Conservation (phyloP, 176 grass and related monocot species). For the Carex scoparia region DNA sequence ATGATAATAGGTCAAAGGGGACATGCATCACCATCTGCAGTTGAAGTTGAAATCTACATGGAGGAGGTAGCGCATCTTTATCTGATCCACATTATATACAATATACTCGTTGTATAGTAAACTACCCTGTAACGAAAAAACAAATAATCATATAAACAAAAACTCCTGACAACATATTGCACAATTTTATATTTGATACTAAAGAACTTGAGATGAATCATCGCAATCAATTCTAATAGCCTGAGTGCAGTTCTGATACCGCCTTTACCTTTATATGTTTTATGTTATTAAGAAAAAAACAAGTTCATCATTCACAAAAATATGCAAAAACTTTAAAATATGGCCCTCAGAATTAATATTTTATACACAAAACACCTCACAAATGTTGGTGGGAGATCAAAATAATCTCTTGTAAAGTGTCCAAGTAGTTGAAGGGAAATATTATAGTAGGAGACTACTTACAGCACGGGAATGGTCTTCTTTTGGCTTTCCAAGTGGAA, state of each 20-base stretch:
- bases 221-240: background rate
- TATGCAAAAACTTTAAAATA: background rate
- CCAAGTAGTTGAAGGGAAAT: background rate
- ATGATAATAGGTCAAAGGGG: background rate
- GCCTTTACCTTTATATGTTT: background rate
- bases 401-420: background rate
- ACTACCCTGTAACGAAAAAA: conserved; percentile 53
- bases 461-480: conserved; percentile 46
- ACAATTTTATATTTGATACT: background rate
- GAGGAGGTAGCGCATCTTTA: conserved; percentile 77
- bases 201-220: background rate
- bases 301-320: background rate
- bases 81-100: conserved; percentile 85
- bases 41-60: conserved; percentile 77
- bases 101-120: conserved; percentile 96
- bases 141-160: background rate
- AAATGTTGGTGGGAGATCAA: background rate
- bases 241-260: background rate
- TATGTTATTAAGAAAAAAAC: background rate
- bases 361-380: background rate
- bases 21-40: background rate
- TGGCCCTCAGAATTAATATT: background rate
- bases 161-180: background rate
- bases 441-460: background rate
- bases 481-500: conserved; percentile 75